These are phyloP conservation scores for Xerocomellus intermedius DNA, from an alignment of 768 basidiomycete species.

Conservation along the genomic window DNA sequence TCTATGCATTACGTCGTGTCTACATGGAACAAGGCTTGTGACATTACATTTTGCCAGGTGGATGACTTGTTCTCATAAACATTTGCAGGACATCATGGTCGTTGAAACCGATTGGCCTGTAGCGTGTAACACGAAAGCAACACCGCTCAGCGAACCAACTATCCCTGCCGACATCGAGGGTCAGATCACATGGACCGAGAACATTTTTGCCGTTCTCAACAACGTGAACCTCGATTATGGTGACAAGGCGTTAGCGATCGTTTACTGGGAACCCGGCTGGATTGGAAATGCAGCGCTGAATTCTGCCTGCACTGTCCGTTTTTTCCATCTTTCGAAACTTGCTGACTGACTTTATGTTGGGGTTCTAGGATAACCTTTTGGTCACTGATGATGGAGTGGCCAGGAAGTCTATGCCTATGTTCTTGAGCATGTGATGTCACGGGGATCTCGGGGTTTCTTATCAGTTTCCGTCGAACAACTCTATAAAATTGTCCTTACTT, in stretches of 20 bases:
- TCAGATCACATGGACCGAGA: slow-evolving; percentile 8
- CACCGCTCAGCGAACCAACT: slow-evolving; percentile 9
- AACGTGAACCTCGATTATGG: neutral
- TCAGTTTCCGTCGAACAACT: neutral
- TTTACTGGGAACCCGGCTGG: slow-evolving; percentile 16
- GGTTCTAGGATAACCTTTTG: slow-evolving; percentile 7
- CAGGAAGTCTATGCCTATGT: slow-evolving; percentile 7
- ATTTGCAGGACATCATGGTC: slow-evolving; percentile 10
- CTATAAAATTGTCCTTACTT: neutral
- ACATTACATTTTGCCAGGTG: too few species aligned
- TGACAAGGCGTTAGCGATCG: slow-evolving; percentile 10
- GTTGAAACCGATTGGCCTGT: slow-evolving; percentile 14
- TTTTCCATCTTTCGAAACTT: neutral
- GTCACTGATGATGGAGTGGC: slow-evolving; percentile 5
- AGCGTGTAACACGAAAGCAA: neutral
- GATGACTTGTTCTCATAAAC: neutral
- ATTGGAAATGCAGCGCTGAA: neutral
- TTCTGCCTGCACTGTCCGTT: slow-evolving; percentile 14
- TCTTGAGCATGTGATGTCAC: neutral
- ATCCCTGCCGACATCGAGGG: slow-evolving; percentile 1
- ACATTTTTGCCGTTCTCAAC: neutral
- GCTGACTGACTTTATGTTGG: neutral
- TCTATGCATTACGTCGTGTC: slow-evolving; percentile 7
- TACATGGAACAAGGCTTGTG: slow-evolving; percentile 8
- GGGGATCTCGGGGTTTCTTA: neutral